Evolutionary conservation across 1,284 basidiomycete genomes (phyloP).

Genomic region (Anthracocystis panici-leucophaei): DNA sequence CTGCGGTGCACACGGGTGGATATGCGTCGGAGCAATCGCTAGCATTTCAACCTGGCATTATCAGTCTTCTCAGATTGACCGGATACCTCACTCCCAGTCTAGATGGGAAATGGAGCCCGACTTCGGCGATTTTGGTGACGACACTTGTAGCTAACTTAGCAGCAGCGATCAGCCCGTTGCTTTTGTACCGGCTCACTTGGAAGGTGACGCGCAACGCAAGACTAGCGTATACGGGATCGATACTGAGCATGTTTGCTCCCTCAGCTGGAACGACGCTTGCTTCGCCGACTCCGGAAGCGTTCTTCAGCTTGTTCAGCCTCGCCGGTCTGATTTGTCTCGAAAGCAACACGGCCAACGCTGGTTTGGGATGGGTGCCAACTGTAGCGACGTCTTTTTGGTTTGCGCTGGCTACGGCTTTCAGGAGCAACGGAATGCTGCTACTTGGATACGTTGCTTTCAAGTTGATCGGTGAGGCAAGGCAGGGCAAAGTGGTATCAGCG

Average conservation of each 20-base stretch:
- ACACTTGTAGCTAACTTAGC: constrained; percentile 45
- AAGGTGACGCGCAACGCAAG: constrained; percentile 69
- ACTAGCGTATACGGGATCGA: constrained; percentile 76
- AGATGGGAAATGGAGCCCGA: constrained; percentile 48
- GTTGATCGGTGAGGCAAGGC: constrained; percentile 19
- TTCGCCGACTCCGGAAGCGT: constrained; percentile 83
- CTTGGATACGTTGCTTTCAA: constrained; percentile 74
- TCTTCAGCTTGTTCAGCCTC: constrained; percentile 78
- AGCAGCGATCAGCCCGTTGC: constrained; percentile 71
- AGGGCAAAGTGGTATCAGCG: neutral
- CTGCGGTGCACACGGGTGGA: constrained; percentile 23
- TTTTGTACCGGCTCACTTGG: constrained; percentile 73
- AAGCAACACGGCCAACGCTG: neutral
- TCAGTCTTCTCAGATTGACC: constrained; percentile 38
- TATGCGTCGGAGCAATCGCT: constrained; percentile 85
- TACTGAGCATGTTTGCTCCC: constrained; percentile 83
- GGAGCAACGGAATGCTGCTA: constrained; percentile 85
- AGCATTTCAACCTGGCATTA: constrained; percentile 83
- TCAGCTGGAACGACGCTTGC: constrained; percentile 79
- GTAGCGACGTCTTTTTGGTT: constrained; percentile 77
- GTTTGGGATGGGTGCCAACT: constrained; percentile 70
- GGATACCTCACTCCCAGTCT: constrained; percentile 34
- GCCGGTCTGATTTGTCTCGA: constrained; percentile 39
- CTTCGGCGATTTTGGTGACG: constrained; percentile 34
- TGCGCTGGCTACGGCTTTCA: constrained; percentile 77